Base-by-base conservation (phyloP, 225 moss, liverwort and hornwort genomes). In the Asterella californica region DNA sequence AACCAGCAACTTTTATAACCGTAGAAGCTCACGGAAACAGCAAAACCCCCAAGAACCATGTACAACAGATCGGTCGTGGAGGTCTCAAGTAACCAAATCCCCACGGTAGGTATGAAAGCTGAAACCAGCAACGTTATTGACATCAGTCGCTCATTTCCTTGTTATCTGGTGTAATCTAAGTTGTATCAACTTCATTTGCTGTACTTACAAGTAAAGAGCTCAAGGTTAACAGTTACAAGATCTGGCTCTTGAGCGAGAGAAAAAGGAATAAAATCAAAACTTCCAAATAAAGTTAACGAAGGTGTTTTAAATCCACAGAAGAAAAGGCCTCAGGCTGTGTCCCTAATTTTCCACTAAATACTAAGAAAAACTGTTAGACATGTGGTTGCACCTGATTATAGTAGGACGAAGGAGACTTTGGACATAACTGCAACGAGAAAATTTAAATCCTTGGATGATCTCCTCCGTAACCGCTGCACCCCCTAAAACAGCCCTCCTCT, bases 391-490 rank as follows among this genome's bases (percentile, higher is more conserved):
- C 94, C 84, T 90, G 78, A 93, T 90, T 76, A 96, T 90, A 52
- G 76, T 86, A 72, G 95, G 93, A 42, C 95, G 95, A 73, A 96
- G 87, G 32, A 96, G 82, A 84, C 95, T 96, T 82, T 96, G 95
- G 65, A 96, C 90, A 79, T 96, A 96, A 83, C 95, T 96, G 78
- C 93, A 93, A 82, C 95, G 89, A 8, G 95, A 96, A 81, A 96
- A 96, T 70, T 93, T 96, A 78, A 96, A 96, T 18, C 95, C 93
- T 77, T 92, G 93, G 77, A 93, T 81, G 48, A 93, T 85, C 74
- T 96, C 95, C 82, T 96, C 95, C 12, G 95, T 93, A 45, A 96
- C 93, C 59, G 95, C 93, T 77, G 95, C 95, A 81, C 95, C 95
- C 4, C 95, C 95, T 2, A 96, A 79, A 76, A 96, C 87, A 72